Evolutionary conservation across 495 filamentous ascomycete species (phyloP).

Genomic region (Penicillium bialowiezense): DNA sequence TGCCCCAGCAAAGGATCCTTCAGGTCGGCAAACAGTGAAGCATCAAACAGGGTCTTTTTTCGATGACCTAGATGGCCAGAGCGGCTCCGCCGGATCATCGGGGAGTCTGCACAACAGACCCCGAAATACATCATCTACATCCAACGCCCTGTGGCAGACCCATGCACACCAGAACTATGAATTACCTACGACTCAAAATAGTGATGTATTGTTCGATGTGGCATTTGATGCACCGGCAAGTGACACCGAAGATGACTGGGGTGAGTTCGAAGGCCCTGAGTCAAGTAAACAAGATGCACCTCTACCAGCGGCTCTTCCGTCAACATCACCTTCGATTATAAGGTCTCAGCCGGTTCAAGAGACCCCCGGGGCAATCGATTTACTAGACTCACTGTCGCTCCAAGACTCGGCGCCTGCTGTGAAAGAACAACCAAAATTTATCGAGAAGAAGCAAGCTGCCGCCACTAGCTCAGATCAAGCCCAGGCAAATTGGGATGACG

Average conservation of each 20-base stretch:
- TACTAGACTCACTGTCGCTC: constrained; percentile 26
- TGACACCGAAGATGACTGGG: constrained; percentile 67
- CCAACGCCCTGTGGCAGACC: constrained; percentile 4
- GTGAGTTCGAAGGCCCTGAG: constrained; percentile 66
- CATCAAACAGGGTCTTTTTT: constrained; percentile 24
- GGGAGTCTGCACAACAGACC: neutral
- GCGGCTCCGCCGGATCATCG: constrained; percentile 14
- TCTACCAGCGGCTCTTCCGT: constrained; percentile 7
- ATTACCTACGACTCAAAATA: constrained; percentile 20
- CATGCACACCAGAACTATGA: constrained; percentile 14
- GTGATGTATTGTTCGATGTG: constrained; percentile 48
- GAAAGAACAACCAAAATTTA: neutral
- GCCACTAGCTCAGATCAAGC: neutral
- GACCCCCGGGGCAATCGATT: constrained; percentile 12
- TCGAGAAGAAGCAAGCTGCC: neutral
- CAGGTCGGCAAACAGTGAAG: constrained; percentile 12
- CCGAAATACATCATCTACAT: neutral
- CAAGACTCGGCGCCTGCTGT: constrained; percentile 12
- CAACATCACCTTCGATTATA: neutral
- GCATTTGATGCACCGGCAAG: constrained; percentile 30
- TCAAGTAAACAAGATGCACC: constrained; percentile 55
- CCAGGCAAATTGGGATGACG: constrained; percentile 34
- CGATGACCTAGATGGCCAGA: constrained; percentile 20
- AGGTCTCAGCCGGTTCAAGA: neutral
- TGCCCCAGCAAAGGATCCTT: constrained; percentile 15